Base-by-base conservation (phyloP, 441 rosid species). In the Euphorbia corollata region DNA sequence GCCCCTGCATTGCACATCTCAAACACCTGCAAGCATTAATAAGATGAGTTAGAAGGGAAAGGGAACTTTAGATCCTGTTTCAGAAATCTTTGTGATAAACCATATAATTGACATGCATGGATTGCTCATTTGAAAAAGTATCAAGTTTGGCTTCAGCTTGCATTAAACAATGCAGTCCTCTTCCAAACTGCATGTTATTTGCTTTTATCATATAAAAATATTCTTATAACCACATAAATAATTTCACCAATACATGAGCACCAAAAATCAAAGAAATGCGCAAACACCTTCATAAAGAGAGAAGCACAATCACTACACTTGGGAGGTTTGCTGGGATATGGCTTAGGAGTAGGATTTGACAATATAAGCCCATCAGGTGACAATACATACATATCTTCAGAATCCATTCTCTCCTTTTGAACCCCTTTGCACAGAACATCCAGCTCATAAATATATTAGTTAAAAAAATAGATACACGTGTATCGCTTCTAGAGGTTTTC, bases 321-420 rank as follows among this genome's bases (percentile, higher is more conserved):
- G 36, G 91, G 93, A 66, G 84, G 86, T 81, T 86, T 88, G 69
- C 85, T 78, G 12, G 92, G 95, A 78, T 76, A 85, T 0, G 85
- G 86, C 82, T 86, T 91, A 71, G 86, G 79, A 72, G 84, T 82
- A 0, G 96, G 96, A 1, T 84, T 43, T 70, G 85, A 80, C 76
- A 91, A 68, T 56, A 79, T 75, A 61, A 82, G 38, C 36, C 36
- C 36, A 32, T 32, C 36, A 32, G 36, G 36, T 32, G 36, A 32
- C 6, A 32, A 32, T 6, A 89, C 81, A 76, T 88, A 90, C 87
- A 88, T 81, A 77, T 88, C 95, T 56, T 88, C 95, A 2, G 92
- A 82, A 54, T 76, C 86, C 97, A 90, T 84, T 82, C 95, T 85
- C 87, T 90, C 97, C 85, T 90, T 90, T 78, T 90, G 97, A 70